phyloP scores from a whole-genome alignment of 1,284 basidiomycete genomes.

The Trichosporon ovoides region DNA sequence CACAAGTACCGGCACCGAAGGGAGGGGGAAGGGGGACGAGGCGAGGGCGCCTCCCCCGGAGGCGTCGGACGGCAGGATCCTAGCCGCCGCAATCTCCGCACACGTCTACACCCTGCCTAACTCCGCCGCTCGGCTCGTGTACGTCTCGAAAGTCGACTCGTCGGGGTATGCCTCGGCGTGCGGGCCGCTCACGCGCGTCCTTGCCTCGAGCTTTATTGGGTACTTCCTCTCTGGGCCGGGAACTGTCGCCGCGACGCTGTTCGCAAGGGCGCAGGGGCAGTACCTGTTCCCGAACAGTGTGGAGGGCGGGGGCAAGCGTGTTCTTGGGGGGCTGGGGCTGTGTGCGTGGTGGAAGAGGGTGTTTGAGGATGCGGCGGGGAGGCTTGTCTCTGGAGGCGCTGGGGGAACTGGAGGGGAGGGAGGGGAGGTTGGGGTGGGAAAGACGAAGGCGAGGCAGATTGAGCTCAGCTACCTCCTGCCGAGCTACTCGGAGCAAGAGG shows the following conservation, averaged over 20 bases:
- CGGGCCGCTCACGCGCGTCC: conserved; percentile 60
- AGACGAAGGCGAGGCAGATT: conserved; percentile 28
- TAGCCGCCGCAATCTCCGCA: conserved; percentile 77
- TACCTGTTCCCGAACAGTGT: conserved; percentile 93
- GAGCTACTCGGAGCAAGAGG: conserved; percentile 66
- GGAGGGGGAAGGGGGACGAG: too few relatives aligned
- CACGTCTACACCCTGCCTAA: conserved; percentile 61
- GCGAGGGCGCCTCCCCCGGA: too few relatives aligned
- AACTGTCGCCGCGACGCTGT: conserved; percentile 73
- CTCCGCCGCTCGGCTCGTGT: conserved; percentile 65
- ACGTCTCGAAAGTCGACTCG: conserved; percentile 90
- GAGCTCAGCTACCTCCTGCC: conserved; percentile 60
- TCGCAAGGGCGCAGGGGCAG: conserved; percentile 83
- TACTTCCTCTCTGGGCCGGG: conserved; percentile 62
- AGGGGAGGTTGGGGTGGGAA: too few relatives aligned
- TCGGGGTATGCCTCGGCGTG: conserved; percentile 62
- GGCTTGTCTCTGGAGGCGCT: conserved; percentile 34
- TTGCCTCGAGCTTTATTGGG: conserved; percentile 63
- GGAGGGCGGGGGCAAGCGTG: conserved; percentile 63
- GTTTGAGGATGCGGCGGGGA: conserved; percentile 56
- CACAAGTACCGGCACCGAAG: too few relatives aligned
- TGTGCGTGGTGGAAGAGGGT: conserved; percentile 90
- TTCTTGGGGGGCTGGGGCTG: conserved; percentile 70
- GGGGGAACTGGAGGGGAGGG: too few relatives aligned
- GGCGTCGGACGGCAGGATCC: conserved; percentile 16